These are phyloP conservation scores for Plenodomus tracheiphilus DNA, from an alignment of 2,329 filamentous ascomycete genomes.

Conservation along the genomic window DNA sequence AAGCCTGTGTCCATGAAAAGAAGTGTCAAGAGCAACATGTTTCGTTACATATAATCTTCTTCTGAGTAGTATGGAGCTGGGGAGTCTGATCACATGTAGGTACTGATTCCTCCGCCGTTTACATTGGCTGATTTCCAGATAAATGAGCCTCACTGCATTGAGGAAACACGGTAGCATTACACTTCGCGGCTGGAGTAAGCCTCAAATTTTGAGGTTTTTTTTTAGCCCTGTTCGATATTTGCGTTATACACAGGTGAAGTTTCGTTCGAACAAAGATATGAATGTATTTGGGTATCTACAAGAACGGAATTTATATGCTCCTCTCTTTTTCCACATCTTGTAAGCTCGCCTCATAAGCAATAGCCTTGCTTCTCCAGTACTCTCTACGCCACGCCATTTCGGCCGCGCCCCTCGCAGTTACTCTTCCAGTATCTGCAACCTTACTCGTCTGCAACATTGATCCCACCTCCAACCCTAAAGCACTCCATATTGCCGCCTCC, in stretches of 20 bases:
- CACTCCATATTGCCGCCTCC: conserved; percentile 23
- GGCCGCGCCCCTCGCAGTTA: conserved; percentile 30
- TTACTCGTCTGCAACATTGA: conserved; percentile 15
- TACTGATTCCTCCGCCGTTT: too few species aligned
- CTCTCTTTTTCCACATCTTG: neutral
- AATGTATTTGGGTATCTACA: neutral
- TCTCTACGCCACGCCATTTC: conserved; percentile 20
- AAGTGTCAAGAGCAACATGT: conserved; percentile 77
- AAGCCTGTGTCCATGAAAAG: conserved; percentile 73
- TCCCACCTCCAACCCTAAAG: conserved; percentile 22
- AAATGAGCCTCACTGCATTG: too few species aligned
- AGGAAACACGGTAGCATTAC: too few species aligned
- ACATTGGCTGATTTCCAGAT: too few species aligned
- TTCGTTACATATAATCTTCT: conserved; percentile 67
- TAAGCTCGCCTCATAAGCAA: neutral
- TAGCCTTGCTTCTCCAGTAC: neutral
- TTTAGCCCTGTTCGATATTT: neutral
- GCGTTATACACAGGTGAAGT: neutral
- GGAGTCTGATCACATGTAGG: too few species aligned
- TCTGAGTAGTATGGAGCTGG: too few species aligned
- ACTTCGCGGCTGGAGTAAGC: too few species aligned
- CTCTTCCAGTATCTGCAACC: conserved; percentile 7
- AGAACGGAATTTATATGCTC: neutral
- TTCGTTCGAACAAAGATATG: neutral
- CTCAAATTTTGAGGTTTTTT: too few species aligned